Percentiles rank a stretch among this genome's conserved stretches.
Evolutionary conservation across 345 rosid genomes (phyloP).

Genomic region (Eucalyptus leucophloia): DNA sequence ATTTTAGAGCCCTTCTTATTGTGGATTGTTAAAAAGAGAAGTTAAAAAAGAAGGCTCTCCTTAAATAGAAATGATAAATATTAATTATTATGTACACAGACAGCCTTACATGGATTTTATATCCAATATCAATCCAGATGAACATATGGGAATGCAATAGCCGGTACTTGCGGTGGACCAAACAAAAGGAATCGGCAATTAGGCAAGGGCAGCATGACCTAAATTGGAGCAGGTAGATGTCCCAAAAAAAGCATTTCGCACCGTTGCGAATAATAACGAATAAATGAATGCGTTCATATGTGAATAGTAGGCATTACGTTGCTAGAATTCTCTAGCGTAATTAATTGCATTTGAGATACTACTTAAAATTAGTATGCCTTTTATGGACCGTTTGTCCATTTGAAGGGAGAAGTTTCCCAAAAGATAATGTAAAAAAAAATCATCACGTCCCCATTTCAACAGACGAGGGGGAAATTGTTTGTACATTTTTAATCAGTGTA

Average conservation of each 20-base stretch:
- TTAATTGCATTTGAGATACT: neutral
- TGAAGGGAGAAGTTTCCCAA: neutral
- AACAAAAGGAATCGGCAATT: neutral
- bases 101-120: neutral
- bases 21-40: neutral
- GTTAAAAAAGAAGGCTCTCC: neutral
- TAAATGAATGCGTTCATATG: neutral
- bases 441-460: neutral
- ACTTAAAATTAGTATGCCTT: neutral
- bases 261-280: neutral
- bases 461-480: fast-evolving
- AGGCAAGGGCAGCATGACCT: neutral
- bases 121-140: neutral
- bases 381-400: neutral
- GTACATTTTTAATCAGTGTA: neutral
- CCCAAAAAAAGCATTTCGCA: neutral
- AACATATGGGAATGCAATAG: neutral
- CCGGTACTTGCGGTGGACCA: neutral
- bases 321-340: neutral
- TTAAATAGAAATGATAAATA: neutral
- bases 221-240: neutral
- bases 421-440: neutral
- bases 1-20: neutral
- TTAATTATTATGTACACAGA: neutral
- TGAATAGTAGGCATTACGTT: neutral